Percentiles rank a stretch among this genome's conserved stretches.
Conservation (phyloP, 2,329 filamentous ascomycete species). For the Plectosphaerella cucumerina region DNA sequence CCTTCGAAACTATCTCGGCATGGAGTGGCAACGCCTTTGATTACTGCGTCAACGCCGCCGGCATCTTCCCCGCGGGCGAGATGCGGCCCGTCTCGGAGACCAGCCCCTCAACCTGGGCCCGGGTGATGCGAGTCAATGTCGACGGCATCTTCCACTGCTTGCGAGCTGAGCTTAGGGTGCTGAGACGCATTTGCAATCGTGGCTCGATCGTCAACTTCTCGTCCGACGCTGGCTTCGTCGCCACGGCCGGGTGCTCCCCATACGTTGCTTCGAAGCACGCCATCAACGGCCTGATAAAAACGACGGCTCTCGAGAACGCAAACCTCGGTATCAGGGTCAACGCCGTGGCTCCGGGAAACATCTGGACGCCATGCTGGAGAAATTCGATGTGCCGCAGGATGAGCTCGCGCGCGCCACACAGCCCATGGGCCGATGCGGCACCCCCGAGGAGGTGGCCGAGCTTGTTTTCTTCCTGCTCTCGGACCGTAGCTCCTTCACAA, state of each 20-base stretch:
- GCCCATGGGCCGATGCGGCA: background rate
- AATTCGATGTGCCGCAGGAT: too few species aligned
- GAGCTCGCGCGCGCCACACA: too few species aligned
- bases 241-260: conserved; percentile 9
- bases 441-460: background rate
- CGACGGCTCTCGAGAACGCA: background rate
- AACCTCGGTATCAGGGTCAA: too few species aligned
- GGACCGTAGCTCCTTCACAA: too few species aligned
- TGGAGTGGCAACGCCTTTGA: conserved; percentile 12
- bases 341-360: too few species aligned
- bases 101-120: conserved; percentile 4
- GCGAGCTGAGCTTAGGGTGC: conserved; percentile 4
- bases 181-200: conserved; percentile 8
- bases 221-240: conserved; percentile 11
- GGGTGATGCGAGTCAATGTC: conserved; percentile 1
- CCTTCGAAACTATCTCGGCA: conserved; percentile 6
- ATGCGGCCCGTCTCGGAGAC: conserved; percentile 8
- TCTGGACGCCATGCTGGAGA: too few species aligned
- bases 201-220: conserved; percentile 17
- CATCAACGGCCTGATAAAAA: background rate
- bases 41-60: conserved; percentile 14
- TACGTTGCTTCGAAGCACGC: conserved; percentile 4
- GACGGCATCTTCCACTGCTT: conserved; percentile 12
- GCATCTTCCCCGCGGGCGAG: conserved; percentile 10
- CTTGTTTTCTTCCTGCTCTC: background rate